Percentiles rank a stretch among this genome's conserved stretches.
Evolutionary conservation across 2,329 filamentous ascomycete genomes (phyloP).

Genomic region (Fusarium annulatum): DNA sequence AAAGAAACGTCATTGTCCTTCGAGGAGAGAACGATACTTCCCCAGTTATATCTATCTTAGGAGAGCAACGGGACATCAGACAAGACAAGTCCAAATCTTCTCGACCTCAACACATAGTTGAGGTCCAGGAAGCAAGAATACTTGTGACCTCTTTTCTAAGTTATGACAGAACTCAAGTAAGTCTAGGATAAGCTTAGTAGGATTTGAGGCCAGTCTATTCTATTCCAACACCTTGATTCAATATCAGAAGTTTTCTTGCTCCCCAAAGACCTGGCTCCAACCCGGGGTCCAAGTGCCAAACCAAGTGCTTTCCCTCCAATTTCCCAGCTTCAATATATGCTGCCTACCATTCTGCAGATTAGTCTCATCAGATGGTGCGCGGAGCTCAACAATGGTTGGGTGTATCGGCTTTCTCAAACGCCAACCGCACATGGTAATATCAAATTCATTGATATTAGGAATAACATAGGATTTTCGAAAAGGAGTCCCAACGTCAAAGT

Average conservation of each 20-base stretch:
- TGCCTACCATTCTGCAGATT: too few relatives aligned
- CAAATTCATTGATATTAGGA: background rate
- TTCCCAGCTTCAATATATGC: too few relatives aligned
- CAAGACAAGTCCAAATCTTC: background rate
- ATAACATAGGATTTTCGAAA: background rate
- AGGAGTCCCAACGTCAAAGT: background rate
- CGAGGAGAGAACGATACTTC: background rate
- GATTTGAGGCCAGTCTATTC: background rate
- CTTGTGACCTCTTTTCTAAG: background rate
- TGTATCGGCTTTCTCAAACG: background rate
- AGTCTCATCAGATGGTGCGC: too few relatives aligned
- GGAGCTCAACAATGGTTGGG: too few relatives aligned
- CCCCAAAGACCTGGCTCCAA: background rate
- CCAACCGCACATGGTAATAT: background rate
- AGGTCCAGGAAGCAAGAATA: background rate
- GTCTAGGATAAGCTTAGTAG: background rate
- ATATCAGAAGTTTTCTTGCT: background rate
- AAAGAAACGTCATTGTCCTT: accelerated
- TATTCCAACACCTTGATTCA: background rate
- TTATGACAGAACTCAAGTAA: accelerated
- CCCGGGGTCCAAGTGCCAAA: background rate
- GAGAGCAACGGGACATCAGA: background rate
- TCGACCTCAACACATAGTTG: too few relatives aligned
- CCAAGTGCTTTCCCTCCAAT: background rate
- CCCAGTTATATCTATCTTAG: accelerated